Conservation (phyloP, 2,329 filamentous ascomycete genomes). For the Diaporthe caulivora region DNA sequence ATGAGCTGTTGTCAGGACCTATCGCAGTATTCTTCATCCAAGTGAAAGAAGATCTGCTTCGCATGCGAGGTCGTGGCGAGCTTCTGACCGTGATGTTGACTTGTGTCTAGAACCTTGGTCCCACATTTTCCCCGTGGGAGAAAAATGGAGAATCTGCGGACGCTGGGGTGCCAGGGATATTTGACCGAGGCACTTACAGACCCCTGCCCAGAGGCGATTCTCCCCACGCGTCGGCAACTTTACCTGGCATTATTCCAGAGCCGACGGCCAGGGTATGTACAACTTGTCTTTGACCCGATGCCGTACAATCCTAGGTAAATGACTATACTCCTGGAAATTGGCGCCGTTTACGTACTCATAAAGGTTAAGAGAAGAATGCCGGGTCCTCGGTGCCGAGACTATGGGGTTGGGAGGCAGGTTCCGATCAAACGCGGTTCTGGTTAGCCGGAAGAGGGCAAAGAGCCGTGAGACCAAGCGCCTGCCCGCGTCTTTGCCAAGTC, state of each 20-base stretch:
- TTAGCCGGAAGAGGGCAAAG: conserved; percentile 23
- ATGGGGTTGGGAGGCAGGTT: conserved; percentile 8
- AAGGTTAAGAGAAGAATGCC: neutral
- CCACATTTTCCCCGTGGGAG: conserved; percentile 30
- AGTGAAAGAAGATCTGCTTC: neutral
- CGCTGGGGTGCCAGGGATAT: conserved; percentile 5
- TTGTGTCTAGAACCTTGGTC: conserved; percentile 18
- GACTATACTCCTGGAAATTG: neutral
- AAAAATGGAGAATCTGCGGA: conserved; percentile 27
- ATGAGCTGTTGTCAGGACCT: neutral
- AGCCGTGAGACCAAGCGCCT: conserved; percentile 21
- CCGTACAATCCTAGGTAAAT: neutral
- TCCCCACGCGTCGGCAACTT: neutral
- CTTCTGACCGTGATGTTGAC: neutral
- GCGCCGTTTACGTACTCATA: neutral
- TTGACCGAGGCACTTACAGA: conserved; percentile 8
- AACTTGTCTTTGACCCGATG: too few relatives aligned
- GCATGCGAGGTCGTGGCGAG: neutral
- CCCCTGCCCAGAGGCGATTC: neutral
- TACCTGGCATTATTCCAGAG: neutral
- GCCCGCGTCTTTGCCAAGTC: conserved; percentile 29
- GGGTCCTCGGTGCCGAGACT: neutral
- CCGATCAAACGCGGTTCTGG: neutral
- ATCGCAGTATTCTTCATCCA: neutral
- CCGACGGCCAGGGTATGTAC: neutral